Conservation (phyloP, 768 basidiomycete species). For the button mushroom (Agaricus bisporus) region DNA sequence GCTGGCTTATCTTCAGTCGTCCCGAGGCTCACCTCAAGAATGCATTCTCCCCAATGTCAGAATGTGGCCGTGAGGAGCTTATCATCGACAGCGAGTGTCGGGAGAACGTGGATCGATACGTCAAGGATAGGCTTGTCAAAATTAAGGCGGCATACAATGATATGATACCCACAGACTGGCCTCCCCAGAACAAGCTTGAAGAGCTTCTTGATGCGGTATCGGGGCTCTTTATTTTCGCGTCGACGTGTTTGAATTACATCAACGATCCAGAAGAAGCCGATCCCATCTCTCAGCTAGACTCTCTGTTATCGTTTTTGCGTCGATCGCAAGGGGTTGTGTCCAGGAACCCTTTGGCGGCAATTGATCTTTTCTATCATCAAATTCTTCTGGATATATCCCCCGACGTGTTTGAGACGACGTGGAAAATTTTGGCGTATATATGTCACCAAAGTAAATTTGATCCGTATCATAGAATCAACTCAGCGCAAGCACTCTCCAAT, state of each 20-base stretch:
- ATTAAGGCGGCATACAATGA: neutral
- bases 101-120: neutral
- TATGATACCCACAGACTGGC: neutral
- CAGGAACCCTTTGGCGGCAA: neutral
- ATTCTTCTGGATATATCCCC: neutral
- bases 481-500: neutral
- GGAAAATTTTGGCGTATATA: neutral
- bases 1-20: neutral
- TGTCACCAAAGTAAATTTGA: too few species aligned
- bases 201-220: neutral
- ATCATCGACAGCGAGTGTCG: neutral
- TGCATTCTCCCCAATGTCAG: neutral
- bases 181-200: neutral
- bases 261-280: neutral
- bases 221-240: neutral
- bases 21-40: neutral
- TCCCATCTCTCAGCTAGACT: neutral
- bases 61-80: neutral
- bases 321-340: neutral
- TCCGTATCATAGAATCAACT: neutral
- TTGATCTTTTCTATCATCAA: neutral
- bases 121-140: neutral
- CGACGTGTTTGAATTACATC: neutral
- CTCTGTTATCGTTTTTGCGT: neutral
- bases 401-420: neutral